Conservation (phyloP, 2,329 filamentous ascomycete species). For the Plectosphaerella plurivora region DNA sequence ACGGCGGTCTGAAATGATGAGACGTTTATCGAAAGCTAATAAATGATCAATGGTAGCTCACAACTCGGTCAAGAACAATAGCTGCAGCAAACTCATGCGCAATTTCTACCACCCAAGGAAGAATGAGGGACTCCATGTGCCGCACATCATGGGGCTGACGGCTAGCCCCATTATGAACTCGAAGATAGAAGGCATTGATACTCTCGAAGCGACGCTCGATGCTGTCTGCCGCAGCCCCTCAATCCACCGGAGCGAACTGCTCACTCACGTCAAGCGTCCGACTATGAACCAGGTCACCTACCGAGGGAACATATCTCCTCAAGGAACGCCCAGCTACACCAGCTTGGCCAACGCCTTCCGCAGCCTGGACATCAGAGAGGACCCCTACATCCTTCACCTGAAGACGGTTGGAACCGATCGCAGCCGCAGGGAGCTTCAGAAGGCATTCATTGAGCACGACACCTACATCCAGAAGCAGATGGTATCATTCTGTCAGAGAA, state of each 20-base stretch:
- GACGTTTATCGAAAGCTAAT: too few relatives aligned
- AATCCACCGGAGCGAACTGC: conserved; percentile 62
- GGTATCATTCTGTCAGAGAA: conserved; percentile 45
- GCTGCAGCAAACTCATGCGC: conserved; percentile 68
- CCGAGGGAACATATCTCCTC: conserved; percentile 1
- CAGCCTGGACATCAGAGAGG: conserved; percentile 50
- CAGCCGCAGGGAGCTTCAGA: conserved; percentile 30
- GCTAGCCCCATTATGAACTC: conserved; percentile 71
- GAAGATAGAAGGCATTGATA: conserved; percentile 47
- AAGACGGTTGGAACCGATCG: conserved; percentile 32
- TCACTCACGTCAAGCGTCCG: conserved; percentile 66
- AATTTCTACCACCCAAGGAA: conserved; percentile 60
- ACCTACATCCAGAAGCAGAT: conserved; percentile 54
- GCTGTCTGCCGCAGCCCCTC: conserved; percentile 66
- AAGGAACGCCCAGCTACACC: conserved; percentile 28
- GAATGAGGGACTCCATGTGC: conserved; percentile 34
- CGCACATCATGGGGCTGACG: conserved; percentile 72
- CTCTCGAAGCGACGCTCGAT: conserved; percentile 66
- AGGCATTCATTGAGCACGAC: conserved; percentile 34
- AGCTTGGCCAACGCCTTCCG: conserved; percentile 36
- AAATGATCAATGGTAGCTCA: conserved; percentile 51
- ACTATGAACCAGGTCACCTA: conserved; percentile 37
- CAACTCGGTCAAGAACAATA: conserved; percentile 61
- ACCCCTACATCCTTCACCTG: conserved; percentile 55
- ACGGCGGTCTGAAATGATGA: too few relatives aligned